phyloP scores from a whole-genome alignment of 768 basidiomycete species.

The Trametes coccinea region DNA sequence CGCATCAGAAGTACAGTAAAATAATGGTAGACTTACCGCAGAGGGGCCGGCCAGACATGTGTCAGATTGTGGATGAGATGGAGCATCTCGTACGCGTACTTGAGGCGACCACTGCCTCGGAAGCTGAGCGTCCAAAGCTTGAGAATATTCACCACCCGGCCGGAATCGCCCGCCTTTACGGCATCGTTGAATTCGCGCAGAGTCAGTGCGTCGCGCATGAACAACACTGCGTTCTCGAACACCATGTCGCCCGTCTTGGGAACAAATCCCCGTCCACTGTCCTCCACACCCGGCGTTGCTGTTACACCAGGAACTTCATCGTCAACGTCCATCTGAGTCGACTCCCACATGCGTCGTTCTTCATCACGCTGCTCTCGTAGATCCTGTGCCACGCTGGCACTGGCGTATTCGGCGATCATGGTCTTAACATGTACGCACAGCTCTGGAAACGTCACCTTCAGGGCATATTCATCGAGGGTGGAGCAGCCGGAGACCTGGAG shows the following conservation, averaged over 20 bases:
- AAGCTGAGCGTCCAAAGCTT: constrained; percentile 27
- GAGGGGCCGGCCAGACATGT: constrained; percentile 22
- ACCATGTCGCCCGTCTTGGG: constrained; percentile 21
- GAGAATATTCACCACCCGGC: constrained; percentile 28
- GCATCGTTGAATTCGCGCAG: constrained; percentile 32
- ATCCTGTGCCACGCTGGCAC: constrained; percentile 19
- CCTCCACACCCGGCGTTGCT: too few relatives aligned
- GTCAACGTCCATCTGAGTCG: not conserved
- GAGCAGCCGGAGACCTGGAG: constrained; percentile 21
- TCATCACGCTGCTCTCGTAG: constrained; percentile 16
- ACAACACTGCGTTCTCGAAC: constrained; percentile 30
- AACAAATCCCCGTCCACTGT: too few relatives aligned
- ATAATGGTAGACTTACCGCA: constrained; percentile 11
- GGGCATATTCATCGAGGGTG: constrained; percentile 25
- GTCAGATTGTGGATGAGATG: constrained; percentile 20
- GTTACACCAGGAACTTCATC: not conserved
- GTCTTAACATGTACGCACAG: constrained; percentile 24
- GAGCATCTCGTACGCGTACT: constrained; percentile 30
- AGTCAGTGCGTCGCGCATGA: constrained; percentile 31
- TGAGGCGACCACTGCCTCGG: constrained; percentile 31
- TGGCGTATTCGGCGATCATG: constrained; percentile 29
- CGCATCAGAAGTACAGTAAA: not conserved
- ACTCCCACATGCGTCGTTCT: not conserved
- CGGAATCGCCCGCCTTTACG: constrained; percentile 31
- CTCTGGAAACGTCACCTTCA: constrained; percentile 22